Base-by-base conservation (phyloP, 2,329 filamentous ascomycete genomes). In the Metarhizium album region DNA sequence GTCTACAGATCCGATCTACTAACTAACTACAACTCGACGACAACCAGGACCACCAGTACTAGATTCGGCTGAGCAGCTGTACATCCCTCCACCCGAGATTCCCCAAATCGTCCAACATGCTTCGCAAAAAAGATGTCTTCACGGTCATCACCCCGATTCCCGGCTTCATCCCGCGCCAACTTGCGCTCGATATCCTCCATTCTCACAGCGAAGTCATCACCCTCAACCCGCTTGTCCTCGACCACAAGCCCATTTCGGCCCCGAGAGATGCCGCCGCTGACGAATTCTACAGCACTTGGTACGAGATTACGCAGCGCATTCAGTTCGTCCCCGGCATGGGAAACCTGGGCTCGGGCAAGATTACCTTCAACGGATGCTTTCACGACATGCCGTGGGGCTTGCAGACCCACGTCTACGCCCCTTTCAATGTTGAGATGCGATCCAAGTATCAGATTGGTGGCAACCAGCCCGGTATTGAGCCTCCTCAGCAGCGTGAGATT, bases 241-340 rank as follows among this genome's bases (percentile, higher is more conserved):
- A 71, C 37, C 76, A 83, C 69, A 78, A 79, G 55, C 69, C 80
- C 53, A 83, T 86, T 62, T 72, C 80, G 49, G 81, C 83, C 2
- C 83, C 83, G 27, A 82, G 81, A 67, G 74, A 83, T 67, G 82
- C 83, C 55, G 75, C 80, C 51, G 70, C 80, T 57, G 83, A 87
- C 66, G 83, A 87, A 65, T 87, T 76, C 67, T 87, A 84, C 67
- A 80, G 80, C 55, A 84, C 83, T 29, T 87, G 83, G 83, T 87
- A 87, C 64, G 82, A 86, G 65, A 86, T 87, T 60, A 76, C 70
- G 52, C 76, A 87, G 71, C 76, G 81, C 59, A 82, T 87, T 53
- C 82, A 85, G 62, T 79, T 81, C 58, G 68, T 86, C 5, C 83
- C 83, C 0, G 83, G 83, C 33, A 68, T 85, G 50, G 83, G 83